Evolutionary conservation across 2,329 filamentous ascomycete genomes (phyloP).

Genomic region (Venturia aucupariae): DNA sequence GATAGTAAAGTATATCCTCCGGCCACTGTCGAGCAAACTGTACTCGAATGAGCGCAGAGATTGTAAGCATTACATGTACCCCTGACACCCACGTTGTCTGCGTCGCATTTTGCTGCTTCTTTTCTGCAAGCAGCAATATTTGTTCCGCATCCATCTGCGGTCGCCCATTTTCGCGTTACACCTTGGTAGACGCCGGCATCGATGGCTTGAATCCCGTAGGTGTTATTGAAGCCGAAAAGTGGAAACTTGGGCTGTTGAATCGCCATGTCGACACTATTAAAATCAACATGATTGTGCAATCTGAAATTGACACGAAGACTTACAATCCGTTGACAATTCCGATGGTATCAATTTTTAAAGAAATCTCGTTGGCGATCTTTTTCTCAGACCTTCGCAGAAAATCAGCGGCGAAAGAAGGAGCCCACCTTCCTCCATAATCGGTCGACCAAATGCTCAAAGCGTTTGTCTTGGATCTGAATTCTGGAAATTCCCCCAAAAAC

Average conservation of each 20-base stretch:
- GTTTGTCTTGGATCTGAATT: slow-evolving; percentile 19
- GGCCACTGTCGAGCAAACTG: background rate
- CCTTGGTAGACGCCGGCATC: slow-evolving; percentile 38
- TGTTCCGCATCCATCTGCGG: slow-evolving; percentile 36
- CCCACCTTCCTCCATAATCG: slow-evolving; percentile 50
- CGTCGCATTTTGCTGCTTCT: background rate
- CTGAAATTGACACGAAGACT: background rate
- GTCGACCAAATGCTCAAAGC: slow-evolving; percentile 26
- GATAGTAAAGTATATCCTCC: background rate
- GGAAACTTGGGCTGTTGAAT: slow-evolving; percentile 41
- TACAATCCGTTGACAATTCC: slow-evolving; percentile 46
- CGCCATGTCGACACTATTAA: slow-evolving; percentile 38
- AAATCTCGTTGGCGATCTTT: slow-evolving; percentile 2
- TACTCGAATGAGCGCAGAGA: background rate
- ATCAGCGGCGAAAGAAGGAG: slow-evolving; percentile 46
- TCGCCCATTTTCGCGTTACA: slow-evolving; percentile 29
- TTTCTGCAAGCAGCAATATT: background rate
- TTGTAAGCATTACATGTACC: background rate
- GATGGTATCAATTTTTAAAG: slow-evolving; percentile 40
- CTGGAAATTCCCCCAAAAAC: slow-evolving; percentile 43
- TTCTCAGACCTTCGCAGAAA: slow-evolving; percentile 34
- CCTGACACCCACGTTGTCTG: background rate
- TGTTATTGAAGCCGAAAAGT: slow-evolving; percentile 47
- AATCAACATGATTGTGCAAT: background rate
- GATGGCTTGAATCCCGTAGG: slow-evolving; percentile 45